phyloP scores from a whole-genome alignment of 2,329 filamentous ascomycete species.

The Juglanconis oblonga region DNA sequence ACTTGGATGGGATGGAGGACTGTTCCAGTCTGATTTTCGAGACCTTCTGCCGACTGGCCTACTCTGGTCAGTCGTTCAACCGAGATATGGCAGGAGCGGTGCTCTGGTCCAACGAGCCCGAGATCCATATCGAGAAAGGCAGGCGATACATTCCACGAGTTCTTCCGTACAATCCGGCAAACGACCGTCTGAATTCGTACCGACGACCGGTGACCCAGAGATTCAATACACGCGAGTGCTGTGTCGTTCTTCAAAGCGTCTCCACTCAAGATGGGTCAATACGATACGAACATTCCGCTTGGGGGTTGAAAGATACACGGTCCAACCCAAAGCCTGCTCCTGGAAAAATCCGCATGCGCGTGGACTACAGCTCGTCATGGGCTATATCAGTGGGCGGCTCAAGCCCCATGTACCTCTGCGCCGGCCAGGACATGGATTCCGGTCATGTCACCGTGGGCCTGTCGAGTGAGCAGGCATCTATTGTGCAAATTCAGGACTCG shows the following conservation, averaged over 20 bases:
- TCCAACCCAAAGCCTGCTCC: no score
- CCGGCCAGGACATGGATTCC: conserved; percentile 29
- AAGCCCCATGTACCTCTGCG: conserved; percentile 27
- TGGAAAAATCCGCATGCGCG: conserved; percentile 23
- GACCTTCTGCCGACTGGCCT: conserved; percentile 24
- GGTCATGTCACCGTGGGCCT: conserved; percentile 27
- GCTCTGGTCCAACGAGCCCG: conserved; percentile 33
- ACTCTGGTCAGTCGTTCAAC: neutral
- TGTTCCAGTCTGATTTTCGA: conserved; percentile 16
- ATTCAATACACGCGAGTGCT: conserved; percentile 31
- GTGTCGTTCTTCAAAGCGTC: conserved; percentile 25
- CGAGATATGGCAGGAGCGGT: conserved; percentile 12
- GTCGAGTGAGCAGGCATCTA: conserved; percentile 15
- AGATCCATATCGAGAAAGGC: conserved; percentile 35
- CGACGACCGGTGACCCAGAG: conserved; percentile 32
- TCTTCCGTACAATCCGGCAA: conserved; percentile 35
- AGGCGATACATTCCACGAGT: conserved; percentile 35
- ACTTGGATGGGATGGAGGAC: conserved; percentile 23
- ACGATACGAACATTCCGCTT: conserved; percentile 19
- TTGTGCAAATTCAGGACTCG: neutral
- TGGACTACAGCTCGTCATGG: conserved; percentile 35
- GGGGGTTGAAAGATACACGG: no score
- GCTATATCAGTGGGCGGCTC: conserved; percentile 24
- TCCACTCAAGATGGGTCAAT: conserved; percentile 16
- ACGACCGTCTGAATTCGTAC: conserved; percentile 36